Percentiles rank a stretch among this genome's conserved stretches.
phyloP scores from a whole-genome alignment of 495 filamentous ascomycete species.

The Friedmanniomyces simplex region DNA sequence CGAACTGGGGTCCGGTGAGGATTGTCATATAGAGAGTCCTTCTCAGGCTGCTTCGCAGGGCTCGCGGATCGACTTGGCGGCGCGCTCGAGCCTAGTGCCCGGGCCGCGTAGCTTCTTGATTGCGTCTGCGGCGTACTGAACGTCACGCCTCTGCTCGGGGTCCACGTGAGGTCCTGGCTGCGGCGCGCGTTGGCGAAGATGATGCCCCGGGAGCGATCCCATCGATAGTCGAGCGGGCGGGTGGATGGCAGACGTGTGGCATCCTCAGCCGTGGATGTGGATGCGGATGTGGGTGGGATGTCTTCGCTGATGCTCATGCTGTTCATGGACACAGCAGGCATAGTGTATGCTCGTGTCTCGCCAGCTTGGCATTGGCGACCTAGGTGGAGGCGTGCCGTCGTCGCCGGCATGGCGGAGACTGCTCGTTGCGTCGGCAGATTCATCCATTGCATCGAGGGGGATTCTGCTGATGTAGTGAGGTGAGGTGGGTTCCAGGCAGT shows the following conservation, averaged over 20 bases:
- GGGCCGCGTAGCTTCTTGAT: background rate
- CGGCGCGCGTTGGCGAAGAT: background rate
- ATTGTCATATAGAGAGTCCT: background rate
- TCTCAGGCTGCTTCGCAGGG: background rate
- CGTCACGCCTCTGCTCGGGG: too few species aligned
- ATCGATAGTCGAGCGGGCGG: slow-evolving; percentile 5
- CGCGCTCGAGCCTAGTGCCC: background rate
- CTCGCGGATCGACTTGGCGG: background rate
- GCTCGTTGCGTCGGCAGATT: background rate
- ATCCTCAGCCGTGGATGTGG: too few species aligned
- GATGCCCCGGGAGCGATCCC: slow-evolving; percentile 10
- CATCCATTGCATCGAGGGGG: slow-evolving; percentile 2
- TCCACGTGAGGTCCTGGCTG: background rate
- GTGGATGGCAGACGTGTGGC: background rate
- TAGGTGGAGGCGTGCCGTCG: background rate
- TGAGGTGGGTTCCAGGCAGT: background rate
- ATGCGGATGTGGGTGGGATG: background rate
- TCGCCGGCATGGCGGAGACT: background rate
- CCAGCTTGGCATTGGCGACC: background rate
- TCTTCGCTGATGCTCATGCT: background rate
- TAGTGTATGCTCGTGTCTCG: background rate
- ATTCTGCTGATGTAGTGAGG: background rate
- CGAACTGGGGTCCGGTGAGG: background rate
- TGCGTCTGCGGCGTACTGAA: background rate
- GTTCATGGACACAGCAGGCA: background rate